Evolutionary conservation across 148 eudicot species (phyloP).

Genomic region (Spergularia bocconei): DNA sequence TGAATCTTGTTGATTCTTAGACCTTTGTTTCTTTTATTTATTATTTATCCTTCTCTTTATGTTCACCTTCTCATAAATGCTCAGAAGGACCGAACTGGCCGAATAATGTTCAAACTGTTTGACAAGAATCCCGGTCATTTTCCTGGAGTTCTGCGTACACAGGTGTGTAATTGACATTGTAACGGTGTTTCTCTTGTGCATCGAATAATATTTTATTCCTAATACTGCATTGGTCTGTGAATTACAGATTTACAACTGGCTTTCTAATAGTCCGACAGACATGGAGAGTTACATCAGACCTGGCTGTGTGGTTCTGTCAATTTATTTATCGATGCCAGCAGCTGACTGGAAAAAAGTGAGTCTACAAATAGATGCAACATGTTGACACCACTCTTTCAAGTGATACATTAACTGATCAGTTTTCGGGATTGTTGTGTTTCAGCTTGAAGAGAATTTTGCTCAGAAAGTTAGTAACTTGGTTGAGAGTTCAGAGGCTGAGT

Average conservation of each 20-base stretch:
- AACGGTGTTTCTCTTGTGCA: neutral
- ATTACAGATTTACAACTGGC: slow-evolving; percentile 72
- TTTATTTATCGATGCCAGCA: slow-evolving; percentile 66
- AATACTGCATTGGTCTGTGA: slow-evolving; percentile 17
- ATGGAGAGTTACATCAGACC: slow-evolving; percentile 96
- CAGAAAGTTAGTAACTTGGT: slow-evolving; percentile 44
- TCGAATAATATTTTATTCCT: slow-evolving; percentile 10
- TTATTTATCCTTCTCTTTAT: too few relatives aligned
- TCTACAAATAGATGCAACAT: slow-evolving; percentile 5
- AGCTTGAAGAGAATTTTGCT: slow-evolving; percentile 62
- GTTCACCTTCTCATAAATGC: slow-evolving; percentile 26
- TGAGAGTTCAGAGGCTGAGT: slow-evolving; percentile 46
- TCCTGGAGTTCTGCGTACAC: slow-evolving; percentile 65
- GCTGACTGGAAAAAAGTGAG: slow-evolving; percentile 74
- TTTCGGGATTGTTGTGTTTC: slow-evolving; percentile 29
- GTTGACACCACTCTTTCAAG: neutral
- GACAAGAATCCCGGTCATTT: slow-evolving; percentile 90
- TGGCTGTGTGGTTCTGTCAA: slow-evolving; percentile 75
- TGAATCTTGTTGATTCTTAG: neutral
- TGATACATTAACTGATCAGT: slow-evolving; percentile 18
- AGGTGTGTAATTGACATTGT: slow-evolving; percentile 38
- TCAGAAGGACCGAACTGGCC: slow-evolving; percentile 70
- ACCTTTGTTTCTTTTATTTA: slow-evolving; percentile 25
- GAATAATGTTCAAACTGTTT: slow-evolving; percentile 77
- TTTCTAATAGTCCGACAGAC: slow-evolving; percentile 76